Conservation (phyloP, 2,329 filamentous ascomycete species). For the Pyrenophora tritici-repentis region DNA sequence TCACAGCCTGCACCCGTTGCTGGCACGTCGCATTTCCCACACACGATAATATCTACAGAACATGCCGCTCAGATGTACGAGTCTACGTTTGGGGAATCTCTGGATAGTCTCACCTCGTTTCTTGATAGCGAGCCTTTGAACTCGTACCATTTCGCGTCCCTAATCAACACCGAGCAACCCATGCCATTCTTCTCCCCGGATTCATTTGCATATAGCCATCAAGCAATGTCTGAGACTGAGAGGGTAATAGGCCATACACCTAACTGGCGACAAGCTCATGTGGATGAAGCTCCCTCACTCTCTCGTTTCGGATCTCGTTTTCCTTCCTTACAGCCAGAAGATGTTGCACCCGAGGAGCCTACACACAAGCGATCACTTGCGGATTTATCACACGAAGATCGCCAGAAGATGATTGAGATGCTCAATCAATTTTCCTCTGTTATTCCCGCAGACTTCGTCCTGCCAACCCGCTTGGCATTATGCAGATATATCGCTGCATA, state of each 20-base stretch:
- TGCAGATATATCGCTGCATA: conserved; percentile 73
- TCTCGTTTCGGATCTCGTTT: conserved; percentile 49
- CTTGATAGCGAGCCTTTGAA: conserved; percentile 46
- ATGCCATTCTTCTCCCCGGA: conserved; percentile 51
- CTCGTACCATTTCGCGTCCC: conserved; percentile 48
- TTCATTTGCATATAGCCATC: conserved; percentile 39
- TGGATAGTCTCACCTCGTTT: conserved; percentile 47
- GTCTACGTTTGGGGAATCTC: conserved; percentile 36
- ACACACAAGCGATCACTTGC: conserved; percentile 30
- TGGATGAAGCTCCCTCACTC: conserved; percentile 39
- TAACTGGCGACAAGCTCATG: conserved; percentile 21
- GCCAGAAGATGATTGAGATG: conserved; percentile 58
- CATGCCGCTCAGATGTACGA: conserved; percentile 14
- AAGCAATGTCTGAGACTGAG: conserved; percentile 23
- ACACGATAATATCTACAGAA: conserved; percentile 7
- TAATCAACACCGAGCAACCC: conserved; percentile 49
- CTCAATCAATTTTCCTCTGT: conserved; percentile 66
- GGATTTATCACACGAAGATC: conserved; percentile 43
- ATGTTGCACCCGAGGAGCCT: conserved; percentile 22
- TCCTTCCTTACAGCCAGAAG: conserved; percentile 48
- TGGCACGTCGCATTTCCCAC: conserved; percentile 21
- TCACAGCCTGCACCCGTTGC: conserved; percentile 20
- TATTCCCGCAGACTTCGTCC: conserved; percentile 65
- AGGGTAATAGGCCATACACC: conserved; percentile 7
- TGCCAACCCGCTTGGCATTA: conserved; percentile 71